A percentile compares a stretch with the other conserved stretches of the same genome.
phyloP scores from a whole-genome alignment of 768 basidiomycete genomes.

The Boletus patriciae region DNA sequence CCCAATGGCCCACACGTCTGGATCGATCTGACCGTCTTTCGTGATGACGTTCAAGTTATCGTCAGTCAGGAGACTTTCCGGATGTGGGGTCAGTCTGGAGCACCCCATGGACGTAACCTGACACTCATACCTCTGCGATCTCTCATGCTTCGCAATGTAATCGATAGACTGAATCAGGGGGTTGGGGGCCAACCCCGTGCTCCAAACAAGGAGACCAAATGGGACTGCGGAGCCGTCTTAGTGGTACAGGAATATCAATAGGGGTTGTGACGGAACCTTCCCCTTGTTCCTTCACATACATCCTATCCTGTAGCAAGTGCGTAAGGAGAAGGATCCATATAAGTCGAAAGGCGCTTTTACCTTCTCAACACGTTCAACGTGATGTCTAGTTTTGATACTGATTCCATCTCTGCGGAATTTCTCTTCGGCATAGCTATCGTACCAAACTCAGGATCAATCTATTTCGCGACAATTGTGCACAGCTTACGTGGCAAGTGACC shows the following conservation, averaged over 20 bases:
- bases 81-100: slow-evolving; percentile 9
- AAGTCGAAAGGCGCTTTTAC: slow-evolving; percentile 34
- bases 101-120: slow-evolving; percentile 32
- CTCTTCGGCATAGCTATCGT: slow-evolving; percentile 60
- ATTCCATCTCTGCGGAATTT: slow-evolving; percentile 77
- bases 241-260: slow-evolving; percentile 2
- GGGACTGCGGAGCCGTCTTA: slow-evolving; percentile 48
- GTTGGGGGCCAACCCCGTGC: slow-evolving; percentile 81
- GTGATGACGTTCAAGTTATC: slow-evolving; percentile 61
- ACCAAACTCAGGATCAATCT: background rate
- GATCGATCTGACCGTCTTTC: slow-evolving; percentile 51
- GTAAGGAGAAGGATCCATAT: slow-evolving; percentile 12
- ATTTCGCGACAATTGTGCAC: slow-evolving; percentile 11
- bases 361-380: slow-evolving; percentile 67
- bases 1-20: slow-evolving; percentile 80
- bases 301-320: slow-evolving; percentile 46
- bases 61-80: slow-evolving; percentile 47
- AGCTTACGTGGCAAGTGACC: slow-evolving; percentile 54
- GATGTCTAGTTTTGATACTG: slow-evolving; percentile 65
- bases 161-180: slow-evolving; percentile 66
- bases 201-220: slow-evolving; percentile 85
- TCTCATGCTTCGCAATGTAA: slow-evolving; percentile 60
- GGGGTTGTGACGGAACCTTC: slow-evolving; percentile 47
- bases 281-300: slow-evolving; percentile 70
- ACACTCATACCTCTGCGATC: slow-evolving; percentile 47